Evolutionary conservation across 2,329 filamentous ascomycete species (phyloP).

Genomic region (Cordyceps tenuipes): DNA sequence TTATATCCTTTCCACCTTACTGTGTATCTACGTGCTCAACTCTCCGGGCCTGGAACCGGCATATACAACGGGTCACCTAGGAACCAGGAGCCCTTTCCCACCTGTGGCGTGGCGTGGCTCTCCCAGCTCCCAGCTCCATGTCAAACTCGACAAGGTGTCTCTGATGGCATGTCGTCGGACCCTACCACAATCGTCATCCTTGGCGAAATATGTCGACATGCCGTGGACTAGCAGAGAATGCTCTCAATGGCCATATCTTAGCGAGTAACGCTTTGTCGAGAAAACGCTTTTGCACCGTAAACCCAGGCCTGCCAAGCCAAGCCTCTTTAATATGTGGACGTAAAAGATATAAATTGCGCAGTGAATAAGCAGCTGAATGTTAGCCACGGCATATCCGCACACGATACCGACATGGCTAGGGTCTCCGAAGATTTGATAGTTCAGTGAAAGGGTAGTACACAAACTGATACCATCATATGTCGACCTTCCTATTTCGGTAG

Average conservation of each 20-base stretch:
- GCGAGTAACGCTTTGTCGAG: not conserved
- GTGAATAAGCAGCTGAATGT: not conserved
- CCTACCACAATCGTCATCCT: not conserved
- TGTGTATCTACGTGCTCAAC: not conserved
- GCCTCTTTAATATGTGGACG: not conserved
- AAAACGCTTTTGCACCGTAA: not conserved
- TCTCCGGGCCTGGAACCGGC: not conserved
- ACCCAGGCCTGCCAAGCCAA: not conserved
- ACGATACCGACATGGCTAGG: not conserved
- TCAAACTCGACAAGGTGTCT: not conserved
- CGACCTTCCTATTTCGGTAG: conserved; percentile 2
- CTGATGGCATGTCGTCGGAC: not conserved
- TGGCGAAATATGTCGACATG: not conserved
- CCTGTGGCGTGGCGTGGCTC: not conserved
- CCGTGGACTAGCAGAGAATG: not conserved
- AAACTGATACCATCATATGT: not conserved
- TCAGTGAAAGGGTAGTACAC: not conserved
- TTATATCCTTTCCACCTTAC: not conserved
- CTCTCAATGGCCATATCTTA: not conserved
- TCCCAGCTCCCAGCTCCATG: not conserved
- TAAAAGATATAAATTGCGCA: not conserved
- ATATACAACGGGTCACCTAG: not conserved
- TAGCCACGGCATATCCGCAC: not conserved
- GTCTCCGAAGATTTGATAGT: no score
- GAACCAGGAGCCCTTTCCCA: not conserved